Evolutionary conservation across 257 asterid species (phyloP), one percentile per base, ranked within the genome.

Genomic region (Solanum appendiculatum): DNA sequence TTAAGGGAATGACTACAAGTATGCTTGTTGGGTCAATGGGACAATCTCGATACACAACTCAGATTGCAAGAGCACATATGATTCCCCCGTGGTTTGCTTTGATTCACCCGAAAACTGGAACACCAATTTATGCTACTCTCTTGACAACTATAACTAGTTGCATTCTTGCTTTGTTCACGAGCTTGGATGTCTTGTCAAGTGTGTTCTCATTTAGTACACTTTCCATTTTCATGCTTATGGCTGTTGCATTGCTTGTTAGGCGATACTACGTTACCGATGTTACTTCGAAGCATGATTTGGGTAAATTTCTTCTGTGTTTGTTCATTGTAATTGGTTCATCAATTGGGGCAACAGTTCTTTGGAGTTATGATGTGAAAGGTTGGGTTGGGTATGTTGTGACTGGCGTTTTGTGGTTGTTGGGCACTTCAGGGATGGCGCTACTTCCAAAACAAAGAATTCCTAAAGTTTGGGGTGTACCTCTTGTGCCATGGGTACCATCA

Each of bases 201-300:
- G 98, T 96, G 11, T 86, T 97, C 16, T 97, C 99, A 0, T 95
- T 97, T 42, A 94, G 98, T 88, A 97, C 99, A 0, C 96, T 97
- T 84, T 93, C 95, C 88, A 94, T 97, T 75, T 97, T 97, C 95
- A 97, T 95, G 99, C 98, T 97, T 36, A 95, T 97, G 99, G 99
- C 99, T 0, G 95, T 97, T 83, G 99, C 99, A 0, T 90, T 97
- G 92, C 97, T 97, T 21, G 87, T 92, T 89, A 91, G 99, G 60
- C 92, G 99, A 60, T 97, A 95, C 89, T 93, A 93, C n/a, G 94
- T 93, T 25, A 92, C 90, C 86, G 96, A 92, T 46, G 93, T 91
- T 15, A 95, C 99, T 7, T 93, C 94, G 0, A 92, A 78, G 82
- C 8, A 81, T 1, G 96, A 93, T 11, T 87, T 72, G n/a, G 69